These are phyloP conservation scores for Aspergillus sp. DNA, from an alignment of 2,329 filamentous ascomycete genomes.

Conservation along the genomic window DNA sequence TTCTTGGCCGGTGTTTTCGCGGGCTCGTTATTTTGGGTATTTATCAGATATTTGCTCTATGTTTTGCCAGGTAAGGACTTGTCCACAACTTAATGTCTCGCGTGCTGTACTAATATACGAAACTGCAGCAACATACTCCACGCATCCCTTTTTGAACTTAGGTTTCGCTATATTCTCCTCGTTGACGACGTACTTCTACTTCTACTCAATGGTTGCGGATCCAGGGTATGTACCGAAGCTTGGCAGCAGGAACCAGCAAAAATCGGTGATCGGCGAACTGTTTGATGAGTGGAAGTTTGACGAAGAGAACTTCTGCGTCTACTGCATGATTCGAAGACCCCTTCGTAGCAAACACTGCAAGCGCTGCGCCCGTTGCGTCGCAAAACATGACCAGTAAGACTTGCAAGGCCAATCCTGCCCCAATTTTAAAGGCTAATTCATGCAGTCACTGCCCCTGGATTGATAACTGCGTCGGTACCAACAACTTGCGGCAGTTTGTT, in stretches of 20 bases:
- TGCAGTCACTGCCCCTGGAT: conserved; percentile 94
- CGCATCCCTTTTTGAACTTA: conserved; percentile 75
- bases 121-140: conserved; percentile 59
- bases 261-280: conserved; percentile 83
- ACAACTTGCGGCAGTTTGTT: conserved; percentile 95
- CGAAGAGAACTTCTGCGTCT: conserved; percentile 88
- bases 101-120: conserved; percentile 7
- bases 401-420: not conserved
- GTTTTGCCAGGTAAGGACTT: conserved; percentile 66
- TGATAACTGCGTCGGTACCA: conserved; percentile 91
- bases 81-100: not conserved
- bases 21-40: conserved; percentile 78
- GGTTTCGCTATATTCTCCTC: conserved; percentile 65
- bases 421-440: not conserved
- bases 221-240: conserved; percentile 92
- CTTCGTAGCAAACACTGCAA: conserved; percentile 95
- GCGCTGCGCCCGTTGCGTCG: conserved; percentile 86
- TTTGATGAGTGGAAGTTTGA: conserved; percentile 86
- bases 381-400: conserved; percentile 92
- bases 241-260: conserved; percentile 84
- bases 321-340: conserved; percentile 91
- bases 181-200: conserved; percentile 82
- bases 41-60: conserved; percentile 70
- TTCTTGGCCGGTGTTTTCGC: conserved; percentile 94
- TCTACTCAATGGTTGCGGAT: conserved; percentile 79